Evolutionary conservation across 225 moss, liverwort and hornwort genomes (phyloP).

Genomic region (Asterella californica): DNA sequence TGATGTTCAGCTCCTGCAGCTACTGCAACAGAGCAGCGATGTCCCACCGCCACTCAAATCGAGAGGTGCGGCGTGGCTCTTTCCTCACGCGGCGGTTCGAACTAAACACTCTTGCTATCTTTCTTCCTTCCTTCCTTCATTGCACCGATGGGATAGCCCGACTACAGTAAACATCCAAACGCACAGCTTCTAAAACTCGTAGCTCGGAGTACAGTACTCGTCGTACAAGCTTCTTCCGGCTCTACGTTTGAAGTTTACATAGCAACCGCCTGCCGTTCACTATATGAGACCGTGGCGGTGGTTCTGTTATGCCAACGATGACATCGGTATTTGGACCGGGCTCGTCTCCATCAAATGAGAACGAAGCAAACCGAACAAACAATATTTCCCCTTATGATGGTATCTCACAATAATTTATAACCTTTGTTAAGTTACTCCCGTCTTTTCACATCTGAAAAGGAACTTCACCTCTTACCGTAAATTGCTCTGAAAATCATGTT

Average conservation of each 20-base stretch:
- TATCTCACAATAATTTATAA: too few species aligned
- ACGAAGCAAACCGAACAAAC: too few species aligned
- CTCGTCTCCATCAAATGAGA: too few species aligned
- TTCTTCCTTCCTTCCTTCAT: background rate
- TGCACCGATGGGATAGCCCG: too few species aligned
- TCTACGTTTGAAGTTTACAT: background rate
- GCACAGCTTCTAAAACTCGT: background rate
- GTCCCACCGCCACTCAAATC: constrained; percentile 11
- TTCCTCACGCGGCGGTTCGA: constrained; percentile 6
- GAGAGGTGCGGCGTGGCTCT: background rate
- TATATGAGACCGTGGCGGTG: too few species aligned
- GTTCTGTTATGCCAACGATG: background rate
- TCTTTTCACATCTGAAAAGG: too few species aligned
- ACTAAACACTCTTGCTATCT: background rate
- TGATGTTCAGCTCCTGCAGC: background rate
- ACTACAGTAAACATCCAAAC: background rate
- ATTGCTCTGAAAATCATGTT: too few species aligned
- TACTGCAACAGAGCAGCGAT: constrained; percentile 5
- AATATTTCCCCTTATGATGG: too few species aligned
- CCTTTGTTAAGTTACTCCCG: too few species aligned
- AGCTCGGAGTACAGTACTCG: background rate
- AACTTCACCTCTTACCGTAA: too few species aligned
- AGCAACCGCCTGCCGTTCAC: background rate
- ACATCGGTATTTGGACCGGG: background rate
- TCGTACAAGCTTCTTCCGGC: background rate